Conservation (phyloP, 2,329 filamentous ascomycete genomes). For the Botrytis pseudocinerea region DNA sequence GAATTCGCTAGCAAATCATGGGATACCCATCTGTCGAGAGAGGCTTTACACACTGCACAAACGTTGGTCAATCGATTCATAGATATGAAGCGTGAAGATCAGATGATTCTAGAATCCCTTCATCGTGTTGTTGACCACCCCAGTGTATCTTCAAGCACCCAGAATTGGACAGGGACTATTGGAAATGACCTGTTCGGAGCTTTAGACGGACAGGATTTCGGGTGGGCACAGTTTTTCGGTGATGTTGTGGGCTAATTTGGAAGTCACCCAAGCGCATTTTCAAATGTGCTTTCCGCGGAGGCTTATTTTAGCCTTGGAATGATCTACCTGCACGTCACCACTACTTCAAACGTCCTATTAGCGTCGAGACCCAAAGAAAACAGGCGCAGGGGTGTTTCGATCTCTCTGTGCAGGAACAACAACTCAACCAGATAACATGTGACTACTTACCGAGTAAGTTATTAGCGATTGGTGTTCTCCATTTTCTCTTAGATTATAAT, state of each 20-base stretch:
- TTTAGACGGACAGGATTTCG: constrained; percentile 1
- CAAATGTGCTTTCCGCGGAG: background rate
- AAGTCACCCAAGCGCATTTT: too few species aligned
- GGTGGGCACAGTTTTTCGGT: constrained; percentile 17
- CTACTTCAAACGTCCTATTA: too few species aligned
- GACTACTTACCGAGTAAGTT: background rate
- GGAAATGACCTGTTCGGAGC: constrained; percentile 8
- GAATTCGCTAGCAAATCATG: constrained; percentile 26
- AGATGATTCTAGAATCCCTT: constrained; percentile 27
- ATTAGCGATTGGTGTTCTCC: background rate
- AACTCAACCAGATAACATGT: too few species aligned
- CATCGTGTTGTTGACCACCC: constrained; percentile 26
- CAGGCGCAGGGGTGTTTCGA: background rate
- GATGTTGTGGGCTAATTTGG: background rate
- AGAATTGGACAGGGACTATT: constrained; percentile 4
- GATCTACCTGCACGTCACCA: background rate
- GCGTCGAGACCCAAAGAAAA: too few species aligned
- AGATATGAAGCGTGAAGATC: constrained; percentile 28
- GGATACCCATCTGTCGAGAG: constrained; percentile 30
- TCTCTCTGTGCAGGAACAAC: background rate
- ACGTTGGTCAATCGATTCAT: constrained; percentile 31
- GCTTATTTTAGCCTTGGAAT: background rate
- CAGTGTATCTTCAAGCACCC: background rate
- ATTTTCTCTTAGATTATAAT: background rate
- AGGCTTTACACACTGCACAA: constrained; percentile 32